Conservation (phyloP, 2,329 filamentous ascomycete genomes). For the Ophiostoma montium region DNA sequence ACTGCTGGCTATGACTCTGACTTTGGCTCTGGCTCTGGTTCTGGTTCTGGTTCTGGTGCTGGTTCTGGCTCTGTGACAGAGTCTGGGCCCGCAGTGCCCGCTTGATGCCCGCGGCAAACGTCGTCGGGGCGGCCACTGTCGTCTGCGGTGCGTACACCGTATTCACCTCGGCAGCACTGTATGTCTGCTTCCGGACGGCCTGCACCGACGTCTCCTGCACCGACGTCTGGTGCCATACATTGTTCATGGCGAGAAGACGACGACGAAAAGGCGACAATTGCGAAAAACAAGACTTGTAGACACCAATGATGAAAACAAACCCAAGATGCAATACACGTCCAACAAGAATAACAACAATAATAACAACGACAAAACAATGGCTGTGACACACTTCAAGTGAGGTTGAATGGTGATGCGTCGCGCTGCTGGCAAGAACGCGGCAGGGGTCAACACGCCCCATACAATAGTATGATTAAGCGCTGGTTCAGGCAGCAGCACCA, state of each 20-base stretch:
- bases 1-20: neutral
- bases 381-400: too few relatives aligned
- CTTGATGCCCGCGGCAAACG: constrained; percentile 5
- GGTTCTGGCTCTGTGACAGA: neutral
- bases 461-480: neutral
- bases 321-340: neutral
- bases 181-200: constrained; percentile 3
- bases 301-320: neutral
- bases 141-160: neutral
- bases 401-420: neutral
- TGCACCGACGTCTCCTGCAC: constrained; percentile 13
- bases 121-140: neutral
- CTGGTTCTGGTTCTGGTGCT: neutral
- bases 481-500: neutral
- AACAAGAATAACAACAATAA: too few relatives aligned
- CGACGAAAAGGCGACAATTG: neutral
- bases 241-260: neutral
- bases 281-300: neutral
- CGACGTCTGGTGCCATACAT: constrained; percentile 11
- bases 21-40: neutral
- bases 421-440: neutral
- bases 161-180: neutral
- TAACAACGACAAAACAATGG: too few relatives aligned
- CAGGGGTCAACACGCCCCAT: neutral
- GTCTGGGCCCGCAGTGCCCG: constrained; percentile 1